These are phyloP conservation scores for Yarrowia bubula DNA, from an alignment of 805 yeast genomes.

Conservation along the genomic window DNA sequence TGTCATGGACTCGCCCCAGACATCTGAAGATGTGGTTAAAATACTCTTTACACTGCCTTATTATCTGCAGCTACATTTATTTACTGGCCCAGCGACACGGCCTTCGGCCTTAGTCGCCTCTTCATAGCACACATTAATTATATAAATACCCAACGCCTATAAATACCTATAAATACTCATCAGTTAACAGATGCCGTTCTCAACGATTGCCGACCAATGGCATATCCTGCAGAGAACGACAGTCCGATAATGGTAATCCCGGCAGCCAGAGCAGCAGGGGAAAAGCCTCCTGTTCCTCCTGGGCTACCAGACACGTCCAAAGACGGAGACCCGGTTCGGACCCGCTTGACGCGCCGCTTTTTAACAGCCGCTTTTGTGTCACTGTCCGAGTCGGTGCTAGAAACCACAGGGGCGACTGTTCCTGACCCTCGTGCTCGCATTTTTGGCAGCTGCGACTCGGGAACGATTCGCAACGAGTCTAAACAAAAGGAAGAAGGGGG, in stretches of 20 bases:
- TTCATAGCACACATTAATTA: neutral
- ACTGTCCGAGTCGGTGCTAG: slow-evolving; percentile 16
- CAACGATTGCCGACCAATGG: slow-evolving; percentile 29
- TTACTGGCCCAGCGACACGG: too few relatives aligned
- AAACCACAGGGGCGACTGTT: neutral
- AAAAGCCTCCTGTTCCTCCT: slow-evolving; percentile 19
- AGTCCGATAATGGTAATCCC: slow-evolving; percentile 31
- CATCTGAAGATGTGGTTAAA: too few relatives aligned
- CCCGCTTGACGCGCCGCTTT: slow-evolving; percentile 6
- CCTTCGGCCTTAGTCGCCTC: neutral
- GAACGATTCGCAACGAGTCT: slow-evolving; percentile 13
- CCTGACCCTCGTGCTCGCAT: slow-evolving; percentile 1
- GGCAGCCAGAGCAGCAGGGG: slow-evolving; percentile 24
- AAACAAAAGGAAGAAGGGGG: slow-evolving; percentile 7
- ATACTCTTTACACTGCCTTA: too few relatives aligned
- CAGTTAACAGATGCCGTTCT: slow-evolving; percentile 9
- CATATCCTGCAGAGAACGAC: slow-evolving; percentile 34
- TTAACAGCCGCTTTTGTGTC: neutral
- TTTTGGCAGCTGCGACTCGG: slow-evolving; percentile 20
- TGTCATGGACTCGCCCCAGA: too few relatives aligned
- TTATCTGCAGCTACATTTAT: too few relatives aligned
- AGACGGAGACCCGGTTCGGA: neutral
- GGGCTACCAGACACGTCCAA: neutral
- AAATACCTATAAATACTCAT: neutral
- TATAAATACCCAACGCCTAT: slow-evolving; percentile 23